Base-by-base conservation (phyloP, 1,139 yeast genomes). In the Saccharomyces hybrid region DNA sequence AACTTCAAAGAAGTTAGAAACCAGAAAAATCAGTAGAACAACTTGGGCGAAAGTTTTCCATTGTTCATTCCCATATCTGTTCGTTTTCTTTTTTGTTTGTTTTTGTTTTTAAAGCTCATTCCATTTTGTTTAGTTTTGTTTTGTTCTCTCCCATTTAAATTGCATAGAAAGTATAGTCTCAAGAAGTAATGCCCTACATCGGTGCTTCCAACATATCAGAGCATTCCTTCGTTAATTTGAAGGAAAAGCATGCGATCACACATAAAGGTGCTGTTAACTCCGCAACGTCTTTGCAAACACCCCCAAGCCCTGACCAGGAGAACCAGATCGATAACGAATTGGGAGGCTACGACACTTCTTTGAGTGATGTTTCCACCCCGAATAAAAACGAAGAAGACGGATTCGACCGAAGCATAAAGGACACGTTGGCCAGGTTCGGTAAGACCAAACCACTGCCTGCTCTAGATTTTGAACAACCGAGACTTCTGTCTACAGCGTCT, bases 161-260 rank as follows among this genome's bases (percentile, higher is more conserved):
- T 38, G 44, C 44, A 38, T 38, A 38, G 4, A 38, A 38, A 16
- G 24, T 38, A 19, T 34, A 38, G 5, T 16, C 1, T 38, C n/a
- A 38, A 14, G 31, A 24, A 14, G 38, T 19, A 12, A 62, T 62
- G 65, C 65, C 65, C 4, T 62, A 62, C 51, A 62, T 62, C 21
- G 61, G 65, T 44, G 63, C 64, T 9, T 62, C 65, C 9, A 58
- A 57, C 49, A 51, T 54, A 8, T 61, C 65, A 2, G 53, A 55
- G 27, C 41, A 54, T 48, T 60, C 64, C 7, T 62, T 62, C 38
- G 51, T 48, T 16, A 59, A 54, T 52, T 51, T 62, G 47, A 62
- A 59, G 48, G 64, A 61, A 47, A 62, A 61, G 48, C 65, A 58
- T 53, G 55, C 62, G 6, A 60, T 61, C 19, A 53, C 24, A 38